These are phyloP conservation scores for Ceratonia siliqua DNA, from an alignment of 306 rosid species.

Conservation along the genomic window DNA sequence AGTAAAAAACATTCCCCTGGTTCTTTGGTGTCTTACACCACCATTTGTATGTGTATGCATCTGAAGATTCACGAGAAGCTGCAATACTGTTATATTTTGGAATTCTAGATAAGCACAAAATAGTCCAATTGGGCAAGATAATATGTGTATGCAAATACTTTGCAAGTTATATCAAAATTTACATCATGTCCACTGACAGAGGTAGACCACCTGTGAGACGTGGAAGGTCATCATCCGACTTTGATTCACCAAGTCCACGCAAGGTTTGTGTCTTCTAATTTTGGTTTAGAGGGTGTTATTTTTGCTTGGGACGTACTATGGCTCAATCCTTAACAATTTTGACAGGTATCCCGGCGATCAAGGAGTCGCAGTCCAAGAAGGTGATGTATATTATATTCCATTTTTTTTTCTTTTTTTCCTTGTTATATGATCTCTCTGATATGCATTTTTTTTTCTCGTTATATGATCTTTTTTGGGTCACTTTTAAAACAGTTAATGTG, in stretches of 20 bases:
- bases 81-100: not conserved
- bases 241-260: slow-evolving; percentile 86
- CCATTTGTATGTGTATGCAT: slow-evolving; percentile 8
- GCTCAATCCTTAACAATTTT: slow-evolving; percentile 15
- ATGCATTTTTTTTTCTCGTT: too few species aligned
- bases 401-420: not conserved
- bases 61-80: not conserved
- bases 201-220: slow-evolving; percentile 76
- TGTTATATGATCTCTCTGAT: too few species aligned
- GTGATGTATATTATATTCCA: slow-evolving; percentile 36
- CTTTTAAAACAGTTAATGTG: not conserved
- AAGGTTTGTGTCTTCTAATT: slow-evolving; percentile 53
- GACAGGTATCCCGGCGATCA: slow-evolving; percentile 63
- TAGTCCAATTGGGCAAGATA: not conserved
- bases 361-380: slow-evolving; percentile 80
- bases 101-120: not conserved
- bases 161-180: slow-evolving; percentile 5
- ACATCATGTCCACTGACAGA: slow-evolving; percentile 41
- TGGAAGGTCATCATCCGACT: slow-evolving; percentile 82
- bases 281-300: slow-evolving; percentile 6
- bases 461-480: too few species aligned
- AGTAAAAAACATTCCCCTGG: not conserved
- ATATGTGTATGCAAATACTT: slow-evolving; percentile 13
- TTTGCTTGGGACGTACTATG: not conserved
- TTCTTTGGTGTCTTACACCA: not conserved